Evolutionary conservation across 176 grass and related monocot species (phyloP), one percentile per base, ranked within the genome.

Genomic region (Elymus sibiricus): DNA sequence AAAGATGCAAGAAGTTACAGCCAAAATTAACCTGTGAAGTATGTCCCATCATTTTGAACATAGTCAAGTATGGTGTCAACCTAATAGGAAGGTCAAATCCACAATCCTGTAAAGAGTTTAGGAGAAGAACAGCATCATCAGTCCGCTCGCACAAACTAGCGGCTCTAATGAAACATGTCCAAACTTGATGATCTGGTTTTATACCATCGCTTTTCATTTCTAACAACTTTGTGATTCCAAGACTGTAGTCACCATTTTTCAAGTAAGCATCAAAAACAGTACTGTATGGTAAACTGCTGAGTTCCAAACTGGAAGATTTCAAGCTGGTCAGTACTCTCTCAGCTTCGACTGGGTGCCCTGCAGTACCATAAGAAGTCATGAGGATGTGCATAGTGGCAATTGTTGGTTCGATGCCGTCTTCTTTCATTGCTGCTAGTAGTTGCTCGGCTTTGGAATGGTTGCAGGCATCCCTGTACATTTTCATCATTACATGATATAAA

Each of bases 81-180:
- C 95, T 95, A 85, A 94, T 83, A 68, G 95, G 95, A 32, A 98
- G 66, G 89, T 91, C 95, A 89, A 98, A 98, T 83, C 91, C 95
- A 82, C 82, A 92, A 74, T 94, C 86, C 28, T 78, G 73, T 85
- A 98, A 83, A 78, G 93, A 82, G 15, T 90, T 87, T 69, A 98
- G 88, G 79, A 98, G 95, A 82, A 94, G 80, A 69, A 94, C 74
- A 11, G 91, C 89, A 64, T 94, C 87, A 85, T 92, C 88, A 88
- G 68, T 92, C 62, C 83, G 78, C 74, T 98, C 84, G 32, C 93
- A 98, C 70, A 98, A 88, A 94, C 93, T 98, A 83, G 95, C 91
- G 60, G 95, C 95, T 42, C 95, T 92, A 44, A 98, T 89, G 75
- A 95, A 98, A 86, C 93, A 92, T 87, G 91, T 98, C 95, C 95